Evolutionary conservation across 1,139 yeast species (phyloP).

Genomic region (Lodderomyces orthopsilosis): DNA sequence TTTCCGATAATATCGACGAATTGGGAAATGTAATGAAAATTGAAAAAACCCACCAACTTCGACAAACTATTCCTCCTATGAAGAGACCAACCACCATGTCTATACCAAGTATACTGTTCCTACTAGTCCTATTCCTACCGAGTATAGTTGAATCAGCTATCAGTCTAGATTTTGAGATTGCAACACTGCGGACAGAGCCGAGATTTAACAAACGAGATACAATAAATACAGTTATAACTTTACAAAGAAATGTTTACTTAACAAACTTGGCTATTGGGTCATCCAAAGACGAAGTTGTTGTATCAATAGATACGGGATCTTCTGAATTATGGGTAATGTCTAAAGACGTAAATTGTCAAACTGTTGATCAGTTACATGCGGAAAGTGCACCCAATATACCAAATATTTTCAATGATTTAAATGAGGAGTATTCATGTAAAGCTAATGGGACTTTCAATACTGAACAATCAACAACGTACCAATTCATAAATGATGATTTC

Average conservation of each 20-base stretch:
- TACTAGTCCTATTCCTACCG: not conserved
- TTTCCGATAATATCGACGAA: not conserved
- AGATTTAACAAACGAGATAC: constrained; percentile 1
- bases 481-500: constrained; percentile 8
- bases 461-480: constrained; percentile 9
- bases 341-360: constrained; percentile 21
- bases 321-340: constrained; percentile 40
- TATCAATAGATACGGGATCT: constrained; percentile 46
- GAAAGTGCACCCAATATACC: constrained; percentile 8
- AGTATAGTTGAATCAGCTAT: not conserved
- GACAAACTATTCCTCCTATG: not conserved
- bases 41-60: not conserved
- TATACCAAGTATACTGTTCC: not conserved
- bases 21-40: not conserved
- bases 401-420: constrained; percentile 9
- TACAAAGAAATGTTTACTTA: constrained; percentile 26
- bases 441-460: constrained; percentile 14
- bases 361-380: constrained; percentile 30
- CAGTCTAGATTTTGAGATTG: not conserved
- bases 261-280: constrained; percentile 39
- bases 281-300: constrained; percentile 25
- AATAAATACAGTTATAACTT: not conserved
- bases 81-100: not conserved
- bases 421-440: constrained; percentile 8
- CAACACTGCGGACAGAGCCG: not conserved